Conservation (phyloP, 495 filamentous ascomycete genomes). For the Penicillium daleae region DNA sequence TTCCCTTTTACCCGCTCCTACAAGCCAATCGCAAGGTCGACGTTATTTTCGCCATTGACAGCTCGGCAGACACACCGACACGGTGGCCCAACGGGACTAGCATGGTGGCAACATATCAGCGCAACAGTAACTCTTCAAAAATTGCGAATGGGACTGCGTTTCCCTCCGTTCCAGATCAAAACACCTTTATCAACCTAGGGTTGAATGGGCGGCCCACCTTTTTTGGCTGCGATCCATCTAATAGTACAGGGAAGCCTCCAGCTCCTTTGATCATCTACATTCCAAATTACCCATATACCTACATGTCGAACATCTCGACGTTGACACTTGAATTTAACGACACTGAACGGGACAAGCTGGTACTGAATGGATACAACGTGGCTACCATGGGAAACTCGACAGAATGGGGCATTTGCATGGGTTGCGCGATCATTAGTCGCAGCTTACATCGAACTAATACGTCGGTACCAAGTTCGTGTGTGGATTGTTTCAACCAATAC, state of each 20-base stretch:
- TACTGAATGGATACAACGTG: constrained; percentile 74
- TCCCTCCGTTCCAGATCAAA: background rate
- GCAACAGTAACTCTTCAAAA: background rate
- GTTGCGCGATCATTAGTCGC: constrained; percentile 74
- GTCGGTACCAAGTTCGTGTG: constrained; percentile 61
- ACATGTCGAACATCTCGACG: constrained; percentile 72
- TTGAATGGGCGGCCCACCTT: constrained; percentile 85
- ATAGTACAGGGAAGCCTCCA: constrained; percentile 38
- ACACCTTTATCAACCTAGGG: constrained; percentile 62
- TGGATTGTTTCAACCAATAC: constrained; percentile 68
- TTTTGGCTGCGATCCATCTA: constrained; percentile 81
- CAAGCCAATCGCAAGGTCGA: constrained; percentile 78
- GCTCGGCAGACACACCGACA: background rate
- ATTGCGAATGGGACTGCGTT: background rate
- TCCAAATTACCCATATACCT: constrained; percentile 79
- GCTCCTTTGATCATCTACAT: constrained; percentile 78
- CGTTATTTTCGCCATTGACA: constrained; percentile 78
- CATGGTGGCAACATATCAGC: background rate
- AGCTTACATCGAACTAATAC: constrained; percentile 63
- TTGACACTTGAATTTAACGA: constrained; percentile 56
- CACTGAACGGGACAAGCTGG: constrained; percentile 66
- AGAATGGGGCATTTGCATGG: constrained; percentile 73
- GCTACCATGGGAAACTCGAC: constrained; percentile 77
- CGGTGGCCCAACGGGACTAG: background rate
- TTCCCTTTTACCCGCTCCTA: constrained; percentile 82